Conservation (phyloP, 306 rosid genomes). For the Medicago ruthenica region DNA sequence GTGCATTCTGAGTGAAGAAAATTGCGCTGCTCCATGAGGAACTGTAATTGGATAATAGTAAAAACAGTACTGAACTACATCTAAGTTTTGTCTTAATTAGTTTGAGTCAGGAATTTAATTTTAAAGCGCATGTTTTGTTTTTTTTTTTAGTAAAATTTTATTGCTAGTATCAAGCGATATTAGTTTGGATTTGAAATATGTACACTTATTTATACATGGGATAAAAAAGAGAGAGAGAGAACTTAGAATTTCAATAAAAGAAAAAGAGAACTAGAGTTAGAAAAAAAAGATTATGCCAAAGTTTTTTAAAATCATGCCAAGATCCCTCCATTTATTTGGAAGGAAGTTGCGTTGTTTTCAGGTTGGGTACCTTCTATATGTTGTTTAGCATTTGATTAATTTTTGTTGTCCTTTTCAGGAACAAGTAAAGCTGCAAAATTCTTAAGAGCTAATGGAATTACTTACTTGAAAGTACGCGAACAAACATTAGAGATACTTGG, state of each 20-base stretch:
- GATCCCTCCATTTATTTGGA: too few species aligned
- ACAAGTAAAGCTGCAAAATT: slow-evolving; percentile 85
- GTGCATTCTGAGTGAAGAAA: too few species aligned
- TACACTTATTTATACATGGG: background rate
- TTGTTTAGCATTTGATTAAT: slow-evolving; percentile 12
- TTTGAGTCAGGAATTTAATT: background rate
- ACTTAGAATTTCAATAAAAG: too few species aligned
- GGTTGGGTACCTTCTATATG: background rate
- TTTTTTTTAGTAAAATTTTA: too few species aligned
- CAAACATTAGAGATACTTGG: slow-evolving; percentile 79
- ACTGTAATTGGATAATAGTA: background rate
- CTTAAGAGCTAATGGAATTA: slow-evolving; percentile 86
- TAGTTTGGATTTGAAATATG: background rate
- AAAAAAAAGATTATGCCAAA: too few species aligned
- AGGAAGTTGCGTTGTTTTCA: background rate
- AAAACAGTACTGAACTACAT: background rate
- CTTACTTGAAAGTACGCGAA: slow-evolving; percentile 79
- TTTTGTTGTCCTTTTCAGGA: slow-evolving; percentile 56
- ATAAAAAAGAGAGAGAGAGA: background rate
- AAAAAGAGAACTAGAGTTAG: too few species aligned
- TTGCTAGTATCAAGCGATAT: too few species aligned
- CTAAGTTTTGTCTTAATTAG: background rate
- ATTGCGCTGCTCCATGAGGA: too few species aligned
- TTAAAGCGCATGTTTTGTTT: background rate
- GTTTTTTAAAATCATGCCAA: too few species aligned